phyloP scores from a whole-genome alignment of 306 rosid species.

The Dalbergia cultrata region DNA sequence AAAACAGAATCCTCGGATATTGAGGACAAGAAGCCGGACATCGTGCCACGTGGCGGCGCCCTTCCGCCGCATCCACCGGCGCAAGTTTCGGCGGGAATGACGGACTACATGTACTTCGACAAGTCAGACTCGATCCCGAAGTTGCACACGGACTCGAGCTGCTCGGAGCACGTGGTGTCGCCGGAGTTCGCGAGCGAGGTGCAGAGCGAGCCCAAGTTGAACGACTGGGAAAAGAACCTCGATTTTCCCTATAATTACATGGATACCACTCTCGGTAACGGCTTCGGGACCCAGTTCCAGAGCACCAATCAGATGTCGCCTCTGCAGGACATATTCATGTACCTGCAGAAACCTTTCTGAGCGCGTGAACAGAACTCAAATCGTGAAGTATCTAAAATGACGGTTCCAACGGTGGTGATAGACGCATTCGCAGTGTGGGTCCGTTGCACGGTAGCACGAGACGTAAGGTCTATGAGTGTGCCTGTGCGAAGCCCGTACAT shows the following conservation, averaged over 20 bases:
- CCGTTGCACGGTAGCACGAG: constrained; percentile 78
- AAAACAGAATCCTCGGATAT: constrained; percentile 47
- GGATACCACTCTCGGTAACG: constrained; percentile 55
- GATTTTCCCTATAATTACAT: constrained; percentile 66
- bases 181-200: constrained; percentile 91
- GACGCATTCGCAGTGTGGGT: neutral
- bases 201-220: constrained; percentile 92
- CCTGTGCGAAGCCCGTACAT: constrained; percentile 40
- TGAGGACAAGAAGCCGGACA: constrained; percentile 76
- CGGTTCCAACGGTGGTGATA: too few species aligned
- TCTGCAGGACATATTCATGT: constrained; percentile 87
- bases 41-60: constrained; percentile 20
- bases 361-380: neutral
- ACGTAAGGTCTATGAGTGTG: constrained; percentile 79
- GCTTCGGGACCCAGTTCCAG: constrained; percentile 65
- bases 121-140: constrained; percentile 82
- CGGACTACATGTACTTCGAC: constrained; percentile 69
- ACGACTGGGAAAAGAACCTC: constrained; percentile 75
- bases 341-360: constrained; percentile 65
- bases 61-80: constrained; percentile 45
- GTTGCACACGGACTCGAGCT: constrained; percentile 92
- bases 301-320: constrained; percentile 77
- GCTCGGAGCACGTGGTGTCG: constrained; percentile 96
- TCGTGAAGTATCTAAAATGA: too few species aligned
- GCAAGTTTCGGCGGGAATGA: constrained; percentile 19